Evolutionary conservation across 805 yeast species (phyloP), one percentile per base, ranked within the genome.

Genomic region (Vanderwaltozyma tropicalis): DNA sequence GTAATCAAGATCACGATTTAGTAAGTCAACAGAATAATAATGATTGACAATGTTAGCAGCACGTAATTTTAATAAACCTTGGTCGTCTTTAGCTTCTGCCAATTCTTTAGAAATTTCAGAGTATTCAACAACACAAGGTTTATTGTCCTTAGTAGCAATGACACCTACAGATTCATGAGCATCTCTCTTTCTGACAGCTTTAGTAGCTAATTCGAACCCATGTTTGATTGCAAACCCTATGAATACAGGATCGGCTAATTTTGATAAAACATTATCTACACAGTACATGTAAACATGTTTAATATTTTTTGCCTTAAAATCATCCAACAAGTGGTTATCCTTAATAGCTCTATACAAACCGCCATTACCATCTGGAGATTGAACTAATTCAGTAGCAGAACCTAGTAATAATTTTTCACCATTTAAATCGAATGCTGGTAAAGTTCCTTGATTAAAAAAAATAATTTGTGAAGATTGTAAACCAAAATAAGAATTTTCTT

Each of bases 21-120:
- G 66, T 51, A 87, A 73, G n/a, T 72, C 80, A 32, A 84, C 84
- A 4, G 88, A 79, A 62, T 89, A 92, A 62, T 88, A 92, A 62
- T 92, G 98, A 59, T 92, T 92, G 39, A 92, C 99, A 46, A 92
- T 92, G 62, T 92, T 92, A 19, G 96, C 99, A 4, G 97, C 96
- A 49, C 97, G 74, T 49, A 86, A 72, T 46, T 72, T 72, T 41
- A 92, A 69, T 43, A 79, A 66, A 14, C 78, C 81, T n/a, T 43
- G 41, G 1, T 71, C 69, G 45, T 81, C 92, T 20, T 62, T 62
- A 42, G 74, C 77, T 50, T 74, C 75, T 17, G 89, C 80, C 52
- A 88, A 68, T 47, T 81, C 88, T 24, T 65, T 54, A 8, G 86
- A 70, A 44, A 92, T 86, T 63, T 92, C 99, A 28, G 94, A 80